Conservation (phyloP, 1,139 yeast species). For the Pichia sp. region DNA sequence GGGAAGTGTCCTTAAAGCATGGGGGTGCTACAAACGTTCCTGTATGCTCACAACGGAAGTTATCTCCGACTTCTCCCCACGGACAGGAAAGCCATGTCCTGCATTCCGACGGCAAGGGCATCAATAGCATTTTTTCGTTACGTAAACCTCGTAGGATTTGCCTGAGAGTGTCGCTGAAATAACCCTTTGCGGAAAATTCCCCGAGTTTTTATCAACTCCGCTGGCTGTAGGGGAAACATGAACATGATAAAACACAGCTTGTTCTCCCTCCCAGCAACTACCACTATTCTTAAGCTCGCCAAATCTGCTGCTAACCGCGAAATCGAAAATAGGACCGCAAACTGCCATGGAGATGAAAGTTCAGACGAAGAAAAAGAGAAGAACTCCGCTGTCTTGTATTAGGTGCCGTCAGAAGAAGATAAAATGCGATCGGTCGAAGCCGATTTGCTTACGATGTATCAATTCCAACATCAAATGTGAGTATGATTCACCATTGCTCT, state of each 20-base stretch:
- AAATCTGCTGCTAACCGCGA: neutral
- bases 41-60: too few relatives aligned
- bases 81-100: neutral
- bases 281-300: neutral
- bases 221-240: neutral
- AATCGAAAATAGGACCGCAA: neutral
- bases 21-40: too few relatives aligned
- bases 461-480: conserved; percentile 21
- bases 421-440: conserved; percentile 31
- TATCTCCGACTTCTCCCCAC: too few relatives aligned
- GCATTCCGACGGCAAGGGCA: neutral
- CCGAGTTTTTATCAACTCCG: neutral
- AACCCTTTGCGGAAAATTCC: neutral
- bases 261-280: neutral
- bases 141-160: too few relatives aligned
- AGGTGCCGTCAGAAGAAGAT: conserved; percentile 29
- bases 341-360: neutral
- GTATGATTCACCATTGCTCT: conserved; percentile 28
- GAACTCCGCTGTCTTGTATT: conserved; percentile 32
- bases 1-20: too few relatives aligned
- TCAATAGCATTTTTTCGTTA: neutral
- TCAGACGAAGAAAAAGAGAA: conserved; percentile 18
- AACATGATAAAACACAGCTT: neutral
- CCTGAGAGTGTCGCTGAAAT: neutral
- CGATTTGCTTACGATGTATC: conserved; percentile 27